These are phyloP conservation scores for Arachnomyces sp. DNA, from an alignment of 2,329 filamentous ascomycete genomes.

Conservation along the genomic window DNA sequence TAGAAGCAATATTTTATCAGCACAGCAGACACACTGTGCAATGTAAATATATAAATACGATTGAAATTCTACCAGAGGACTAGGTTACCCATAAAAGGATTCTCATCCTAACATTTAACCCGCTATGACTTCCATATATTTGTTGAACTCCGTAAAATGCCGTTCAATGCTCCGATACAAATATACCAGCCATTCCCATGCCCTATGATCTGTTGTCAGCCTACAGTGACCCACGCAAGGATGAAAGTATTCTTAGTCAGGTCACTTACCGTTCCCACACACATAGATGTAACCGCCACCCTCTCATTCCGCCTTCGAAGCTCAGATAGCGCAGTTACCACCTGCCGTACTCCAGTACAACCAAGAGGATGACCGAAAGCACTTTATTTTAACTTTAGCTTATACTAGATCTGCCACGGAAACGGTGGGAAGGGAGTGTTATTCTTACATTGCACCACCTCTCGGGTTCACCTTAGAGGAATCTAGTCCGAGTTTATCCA, in stretches of 20 bases:
- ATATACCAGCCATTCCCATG: constrained; percentile 80
- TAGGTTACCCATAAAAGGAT: neutral
- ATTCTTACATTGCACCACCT: constrained; percentile 67
- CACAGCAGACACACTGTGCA: too few relatives aligned
- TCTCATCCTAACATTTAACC: too few relatives aligned
- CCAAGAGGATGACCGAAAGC: constrained; percentile 89
- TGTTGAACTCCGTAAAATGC: neutral
- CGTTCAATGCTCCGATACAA: constrained; percentile 70
- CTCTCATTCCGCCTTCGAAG: constrained; percentile 69
- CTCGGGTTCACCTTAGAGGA: constrained; percentile 86
- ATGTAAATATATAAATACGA: too few relatives aligned
- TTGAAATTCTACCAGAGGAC: too few relatives aligned
- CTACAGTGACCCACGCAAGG: neutral
- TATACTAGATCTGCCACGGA: constrained; percentile 5
- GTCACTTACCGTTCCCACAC: constrained; percentile 79
- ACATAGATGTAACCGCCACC: constrained; percentile 87
- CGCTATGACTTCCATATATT: too few relatives aligned
- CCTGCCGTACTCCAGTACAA: constrained; percentile 83
- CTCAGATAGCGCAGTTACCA: constrained; percentile 81
- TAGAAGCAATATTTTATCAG: too few relatives aligned
- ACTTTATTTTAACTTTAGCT: constrained; percentile 23
- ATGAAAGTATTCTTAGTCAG: neutral
- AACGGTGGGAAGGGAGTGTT: neutral
- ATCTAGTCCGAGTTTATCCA: constrained; percentile 72
- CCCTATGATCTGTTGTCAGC: constrained; percentile 18